These are phyloP conservation scores for Talaromyces pinophilus DNA, from an alignment of 2,329 filamentous ascomycete genomes.

Conservation along the genomic window DNA sequence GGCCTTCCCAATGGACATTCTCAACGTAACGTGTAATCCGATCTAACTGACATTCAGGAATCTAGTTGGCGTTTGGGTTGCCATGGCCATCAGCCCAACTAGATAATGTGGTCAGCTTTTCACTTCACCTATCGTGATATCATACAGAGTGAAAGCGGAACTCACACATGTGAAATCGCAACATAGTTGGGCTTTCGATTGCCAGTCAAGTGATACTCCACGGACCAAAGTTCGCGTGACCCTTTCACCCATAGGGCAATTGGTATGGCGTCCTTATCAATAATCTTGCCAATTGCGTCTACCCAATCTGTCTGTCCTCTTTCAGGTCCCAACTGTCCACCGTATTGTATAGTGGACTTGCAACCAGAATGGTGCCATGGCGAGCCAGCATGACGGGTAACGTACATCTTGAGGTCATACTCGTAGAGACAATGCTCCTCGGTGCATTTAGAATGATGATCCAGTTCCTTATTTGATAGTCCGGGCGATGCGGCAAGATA, in stretches of 20 bases:
- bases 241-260: constrained; percentile 26
- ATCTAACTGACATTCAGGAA: constrained; percentile 27
- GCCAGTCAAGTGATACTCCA: constrained; percentile 23
- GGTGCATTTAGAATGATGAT: constrained; percentile 24
- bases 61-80: constrained; percentile 24
- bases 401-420: constrained; percentile 20
- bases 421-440: constrained; percentile 23
- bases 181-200: constrained; percentile 22
- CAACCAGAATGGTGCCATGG: constrained; percentile 18
- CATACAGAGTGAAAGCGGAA: not conserved
- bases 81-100: constrained; percentile 29
- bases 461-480: constrained; percentile 17
- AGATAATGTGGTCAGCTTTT: not conserved
- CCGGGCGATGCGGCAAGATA: constrained; percentile 22
- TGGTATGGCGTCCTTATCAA: constrained; percentile 23
- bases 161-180: constrained; percentile 29
- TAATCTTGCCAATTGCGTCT: constrained; percentile 22
- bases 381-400: constrained; percentile 15
- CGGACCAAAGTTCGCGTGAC: constrained; percentile 19
- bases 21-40: constrained; percentile 23
- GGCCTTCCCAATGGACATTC: constrained; percentile 23
- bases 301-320: constrained; percentile 23
- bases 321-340: constrained; percentile 23
- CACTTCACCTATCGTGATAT: not conserved
- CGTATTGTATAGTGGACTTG: constrained; percentile 17